Conservation (phyloP, 1,284 basidiomycete species). For the Trichosporon sp. region DNA sequence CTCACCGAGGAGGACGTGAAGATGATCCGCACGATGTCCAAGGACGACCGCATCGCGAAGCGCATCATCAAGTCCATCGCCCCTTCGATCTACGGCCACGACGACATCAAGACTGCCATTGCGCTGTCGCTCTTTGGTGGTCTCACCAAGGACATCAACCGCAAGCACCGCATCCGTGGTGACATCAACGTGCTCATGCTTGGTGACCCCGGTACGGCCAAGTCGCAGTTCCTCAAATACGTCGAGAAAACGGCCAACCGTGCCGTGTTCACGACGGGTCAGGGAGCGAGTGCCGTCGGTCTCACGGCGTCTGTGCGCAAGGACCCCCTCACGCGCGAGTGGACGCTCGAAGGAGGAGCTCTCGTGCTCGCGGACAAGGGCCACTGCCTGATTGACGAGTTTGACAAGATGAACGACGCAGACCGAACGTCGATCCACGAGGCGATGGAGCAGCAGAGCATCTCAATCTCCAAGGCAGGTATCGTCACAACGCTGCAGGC, state of each 20-base stretch:
- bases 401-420: conserved; percentile 99
- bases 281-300: conserved; percentile 97
- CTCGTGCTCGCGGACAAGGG: conserved; percentile 97
- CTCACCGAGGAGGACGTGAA: conserved; percentile 96
- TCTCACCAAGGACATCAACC: conserved; percentile 90
- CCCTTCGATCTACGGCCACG: conserved; percentile 97
- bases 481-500: conserved; percentile 97
- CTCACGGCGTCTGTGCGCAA: conserved; percentile 96
- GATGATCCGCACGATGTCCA: conserved; percentile 80
- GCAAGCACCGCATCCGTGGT: conserved; percentile 93
- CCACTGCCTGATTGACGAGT: conserved; percentile 98
- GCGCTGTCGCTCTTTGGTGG: conserved; percentile 94
- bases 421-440: conserved; percentile 98
- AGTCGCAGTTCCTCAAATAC: conserved; percentile 99
- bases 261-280: conserved; percentile 97
- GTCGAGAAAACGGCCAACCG: conserved; percentile 97
- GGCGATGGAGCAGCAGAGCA: conserved; percentile 99
- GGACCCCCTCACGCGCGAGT: conserved; percentile 94
- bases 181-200: conserved; percentile 96
- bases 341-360: conserved; percentile 98
- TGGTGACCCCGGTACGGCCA: conserved; percentile 97
- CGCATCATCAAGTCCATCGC: conserved; percentile 98
- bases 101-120: conserved; percentile 97
- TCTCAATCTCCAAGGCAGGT: conserved; percentile 98
- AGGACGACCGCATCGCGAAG: conserved; percentile 92